These are phyloP conservation scores for Lachnellula suecica DNA, from an alignment of 2,329 filamentous ascomycete species.

Conservation along the genomic window DNA sequence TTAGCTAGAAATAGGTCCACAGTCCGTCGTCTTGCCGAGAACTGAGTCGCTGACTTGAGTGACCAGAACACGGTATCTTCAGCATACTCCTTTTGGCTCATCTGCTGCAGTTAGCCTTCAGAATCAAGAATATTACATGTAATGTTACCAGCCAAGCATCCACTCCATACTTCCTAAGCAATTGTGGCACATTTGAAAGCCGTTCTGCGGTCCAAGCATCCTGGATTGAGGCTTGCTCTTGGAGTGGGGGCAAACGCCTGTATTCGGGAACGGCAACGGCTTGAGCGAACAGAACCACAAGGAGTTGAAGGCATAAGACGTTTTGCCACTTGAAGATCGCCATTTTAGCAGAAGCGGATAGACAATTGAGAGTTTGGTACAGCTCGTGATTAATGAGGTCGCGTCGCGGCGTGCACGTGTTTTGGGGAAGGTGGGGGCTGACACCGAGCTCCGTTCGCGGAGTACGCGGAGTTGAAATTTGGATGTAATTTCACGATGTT, in stretches of 20 bases:
- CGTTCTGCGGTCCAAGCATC: constrained; percentile 46
- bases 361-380: neutral
- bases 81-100: constrained; percentile 50
- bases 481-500: no score
- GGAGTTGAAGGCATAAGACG: neutral
- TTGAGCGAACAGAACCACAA: neutral
- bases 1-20: constrained; percentile 49
- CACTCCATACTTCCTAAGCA: constrained; percentile 44
- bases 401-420: no score
- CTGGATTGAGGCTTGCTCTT: constrained; percentile 43
- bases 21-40: constrained; percentile 49
- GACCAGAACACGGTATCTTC: constrained; percentile 53
- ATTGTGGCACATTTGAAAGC: constrained; percentile 38
- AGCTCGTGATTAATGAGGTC: no score
- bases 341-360: neutral
- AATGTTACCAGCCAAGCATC: constrained; percentile 51
- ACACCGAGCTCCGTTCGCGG: no score
- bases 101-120: constrained; percentile 30
- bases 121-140: constrained; percentile 19
- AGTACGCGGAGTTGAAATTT: no score
- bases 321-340: neutral
- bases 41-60: constrained; percentile 44
- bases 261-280: constrained; percentile 24
- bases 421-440: no score
- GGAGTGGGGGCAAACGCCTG: constrained; percentile 41